These are phyloP conservation scores for Podosphaera leucotricha DNA, from an alignment of 2,329 filamentous ascomycete genomes.

Conservation along the genomic window DNA sequence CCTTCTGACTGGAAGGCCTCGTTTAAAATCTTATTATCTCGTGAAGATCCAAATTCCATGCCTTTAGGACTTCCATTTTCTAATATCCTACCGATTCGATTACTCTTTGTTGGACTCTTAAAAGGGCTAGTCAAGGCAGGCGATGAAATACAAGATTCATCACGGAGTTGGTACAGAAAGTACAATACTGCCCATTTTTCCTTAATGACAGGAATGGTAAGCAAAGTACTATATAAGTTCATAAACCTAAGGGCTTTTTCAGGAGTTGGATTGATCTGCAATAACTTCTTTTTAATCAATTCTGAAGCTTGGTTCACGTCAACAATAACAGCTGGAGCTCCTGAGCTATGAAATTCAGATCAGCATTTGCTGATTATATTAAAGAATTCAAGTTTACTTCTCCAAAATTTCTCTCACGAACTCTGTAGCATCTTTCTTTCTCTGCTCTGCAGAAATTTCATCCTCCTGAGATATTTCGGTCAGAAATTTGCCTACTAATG, in stretches of 20 bases:
- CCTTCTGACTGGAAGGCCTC: conserved; percentile 32
- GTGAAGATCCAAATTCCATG: conserved; percentile 14
- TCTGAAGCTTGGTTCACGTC: conserved; percentile 76
- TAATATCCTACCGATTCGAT: conserved; percentile 5
- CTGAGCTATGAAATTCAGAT: conserved; percentile 8
- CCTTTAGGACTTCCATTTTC: conserved; percentile 3
- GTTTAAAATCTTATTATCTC: conserved; percentile 16
- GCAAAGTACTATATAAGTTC: conserved; percentile 69
- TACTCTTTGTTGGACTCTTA: conserved; percentile 13
- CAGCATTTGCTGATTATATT: background rate
- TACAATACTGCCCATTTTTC: conserved; percentile 96
- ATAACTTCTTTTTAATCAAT: conserved; percentile 69
- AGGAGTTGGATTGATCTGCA: conserved; percentile 50
- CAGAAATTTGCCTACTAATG: conserved; percentile 52
- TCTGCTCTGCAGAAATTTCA: conserved; percentile 42
- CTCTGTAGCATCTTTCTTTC: conserved; percentile 37
- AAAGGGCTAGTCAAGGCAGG: conserved; percentile 14
- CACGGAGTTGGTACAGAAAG: conserved; percentile 63
- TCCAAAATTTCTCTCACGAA: conserved; percentile 24
- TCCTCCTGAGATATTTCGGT: conserved; percentile 41
- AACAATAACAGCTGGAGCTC: conserved; percentile 15
- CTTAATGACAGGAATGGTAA: conserved; percentile 76
- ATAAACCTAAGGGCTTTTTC: conserved; percentile 64
- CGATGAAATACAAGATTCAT: conserved; percentile 20
- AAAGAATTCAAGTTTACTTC: conserved; percentile 10